phyloP scores from a whole-genome alignment of 805 yeast species.

The Blastobotrys chiropterorum region DNA sequence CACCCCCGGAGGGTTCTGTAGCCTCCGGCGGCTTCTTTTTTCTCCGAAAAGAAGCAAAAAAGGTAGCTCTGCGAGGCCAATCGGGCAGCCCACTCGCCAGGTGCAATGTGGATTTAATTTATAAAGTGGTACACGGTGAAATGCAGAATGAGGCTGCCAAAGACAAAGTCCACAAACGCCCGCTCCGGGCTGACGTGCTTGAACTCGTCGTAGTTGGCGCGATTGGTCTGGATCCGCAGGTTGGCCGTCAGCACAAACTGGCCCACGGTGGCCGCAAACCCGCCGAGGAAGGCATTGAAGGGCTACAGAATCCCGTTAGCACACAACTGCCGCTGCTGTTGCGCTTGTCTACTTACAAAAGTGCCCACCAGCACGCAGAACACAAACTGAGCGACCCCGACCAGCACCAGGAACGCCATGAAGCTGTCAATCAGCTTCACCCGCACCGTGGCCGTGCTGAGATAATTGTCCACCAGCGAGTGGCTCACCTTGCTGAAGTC shows the following conservation, averaged over 20 bases:
- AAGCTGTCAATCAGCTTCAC: slow-evolving; percentile 68
- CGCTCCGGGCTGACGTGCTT: slow-evolving; percentile 43
- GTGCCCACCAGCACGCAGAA: slow-evolving; percentile 75
- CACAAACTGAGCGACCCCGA: slow-evolving; percentile 73
- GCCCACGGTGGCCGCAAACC: slow-evolving; percentile 87
- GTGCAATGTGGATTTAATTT: too few relatives aligned
- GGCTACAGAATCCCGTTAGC: slow-evolving; percentile 42
- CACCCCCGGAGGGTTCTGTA: too few relatives aligned
- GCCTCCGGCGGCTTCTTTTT: too few relatives aligned
- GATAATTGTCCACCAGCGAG: slow-evolving; percentile 21
- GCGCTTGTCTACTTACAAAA: slow-evolving; percentile 38
- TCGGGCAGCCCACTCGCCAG: too few relatives aligned
- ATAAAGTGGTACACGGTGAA: slow-evolving; percentile 87
- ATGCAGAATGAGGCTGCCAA: slow-evolving; percentile 84
- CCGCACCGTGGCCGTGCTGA: slow-evolving; percentile 24
- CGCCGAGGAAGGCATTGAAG: slow-evolving; percentile 93
- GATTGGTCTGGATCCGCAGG: slow-evolving; percentile 63
- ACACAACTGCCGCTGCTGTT: not conserved
- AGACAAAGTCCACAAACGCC: slow-evolving; percentile 81
- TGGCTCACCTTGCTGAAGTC: slow-evolving; percentile 14
- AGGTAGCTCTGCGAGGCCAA: too few relatives aligned
- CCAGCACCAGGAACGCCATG: slow-evolving; percentile 61
- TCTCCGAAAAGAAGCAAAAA: too few relatives aligned
- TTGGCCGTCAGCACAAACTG: slow-evolving; percentile 80
- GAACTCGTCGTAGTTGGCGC: slow-evolving; percentile 36